Percentiles rank a stretch among this genome's conserved stretches.
Conservation (phyloP, 78 protist species). For the Anaeramoeba ignava region DNA sequence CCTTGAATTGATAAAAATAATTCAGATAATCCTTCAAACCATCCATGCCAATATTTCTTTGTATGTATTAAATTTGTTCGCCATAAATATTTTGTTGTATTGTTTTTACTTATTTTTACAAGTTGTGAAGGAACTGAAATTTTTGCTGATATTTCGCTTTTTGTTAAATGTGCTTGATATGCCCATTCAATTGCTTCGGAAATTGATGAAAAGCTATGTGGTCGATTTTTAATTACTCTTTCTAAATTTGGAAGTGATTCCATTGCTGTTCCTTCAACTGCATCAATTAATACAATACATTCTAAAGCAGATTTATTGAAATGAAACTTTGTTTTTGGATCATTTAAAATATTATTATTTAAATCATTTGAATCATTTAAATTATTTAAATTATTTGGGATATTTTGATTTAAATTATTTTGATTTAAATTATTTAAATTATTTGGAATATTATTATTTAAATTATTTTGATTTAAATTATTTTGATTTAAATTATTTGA, state of each 20-base stretch:
- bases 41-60: constrained; percentile 20
- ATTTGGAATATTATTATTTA: too few relatives aligned
- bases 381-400: too few relatives aligned
- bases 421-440: too few relatives aligned
- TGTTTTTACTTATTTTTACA: too few relatives aligned
- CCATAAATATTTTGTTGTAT: background rate
- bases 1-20: constrained; percentile 25
- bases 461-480: too few relatives aligned
- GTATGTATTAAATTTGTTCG: background rate
- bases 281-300: constrained; percentile 55
- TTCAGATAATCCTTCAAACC: constrained; percentile 60
- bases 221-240: constrained; percentile 39
- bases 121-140: background rate
- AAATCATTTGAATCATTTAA: too few relatives aligned
- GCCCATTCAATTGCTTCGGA: constrained; percentile 57
- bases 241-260: constrained; percentile 43
- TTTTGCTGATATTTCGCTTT: constrained; percentile 39
- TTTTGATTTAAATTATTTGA: too few relatives aligned
- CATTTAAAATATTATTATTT: too few relatives aligned
- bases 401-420: too few relatives aligned
- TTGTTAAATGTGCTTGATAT: background rate
- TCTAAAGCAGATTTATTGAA: too few relatives aligned
- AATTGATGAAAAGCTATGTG: constrained; percentile 34
- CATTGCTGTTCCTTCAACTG: constrained; percentile 65
- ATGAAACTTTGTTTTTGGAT: too few relatives aligned